Percentiles rank a stretch among this genome's conserved stretches.
Evolutionary conservation across 495 filamentous ascomycete species (phyloP).

Genomic region (Aspergillus indologenus): DNA sequence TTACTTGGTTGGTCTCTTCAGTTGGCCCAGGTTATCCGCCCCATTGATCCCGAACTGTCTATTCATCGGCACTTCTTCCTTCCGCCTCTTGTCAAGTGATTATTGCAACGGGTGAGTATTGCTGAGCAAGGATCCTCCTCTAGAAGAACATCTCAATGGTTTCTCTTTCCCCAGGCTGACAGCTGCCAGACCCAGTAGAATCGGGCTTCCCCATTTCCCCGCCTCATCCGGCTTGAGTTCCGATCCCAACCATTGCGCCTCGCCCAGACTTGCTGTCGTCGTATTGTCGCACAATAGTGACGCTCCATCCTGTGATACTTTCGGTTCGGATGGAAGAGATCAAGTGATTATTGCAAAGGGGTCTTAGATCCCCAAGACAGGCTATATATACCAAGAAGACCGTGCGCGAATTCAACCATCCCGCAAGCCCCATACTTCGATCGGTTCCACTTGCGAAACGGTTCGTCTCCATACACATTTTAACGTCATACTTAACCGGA

Average conservation of each 20-base stretch:
- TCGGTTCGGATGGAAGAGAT: not conserved
- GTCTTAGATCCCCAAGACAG: not conserved
- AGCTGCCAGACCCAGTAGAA: slow-evolving; percentile 10
- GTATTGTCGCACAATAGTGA: slow-evolving; percentile 1
- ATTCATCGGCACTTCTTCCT: not conserved
- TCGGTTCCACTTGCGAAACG: not conserved
- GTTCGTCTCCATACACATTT: slow-evolving; percentile 2
- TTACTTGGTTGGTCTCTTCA: not conserved
- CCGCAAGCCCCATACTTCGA: not conserved
- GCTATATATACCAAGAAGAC: not conserved
- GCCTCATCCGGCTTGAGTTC: slow-evolving; percentile 10
- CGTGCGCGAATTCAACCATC: not conserved
- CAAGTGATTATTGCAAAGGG: not conserved
- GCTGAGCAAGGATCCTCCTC: slow-evolving; percentile 7
- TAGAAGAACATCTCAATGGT: not conserved
- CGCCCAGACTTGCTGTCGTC: slow-evolving; percentile 3
- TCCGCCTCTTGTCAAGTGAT: not conserved
- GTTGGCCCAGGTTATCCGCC: not conserved
- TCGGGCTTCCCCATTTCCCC: slow-evolving; percentile 29
- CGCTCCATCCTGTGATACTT: slow-evolving; percentile 1
- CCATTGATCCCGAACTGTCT: not conserved
- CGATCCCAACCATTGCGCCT: slow-evolving; percentile 11
- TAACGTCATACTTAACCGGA: slow-evolving; percentile 16
- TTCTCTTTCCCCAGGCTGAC: slow-evolving; percentile 8
- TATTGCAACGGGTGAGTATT: not conserved